Percentiles rank a stretch among this genome's conserved stretches.
Conservation (phyloP, 257 asterid genomes). For the Nicotiana undulata region DNA sequence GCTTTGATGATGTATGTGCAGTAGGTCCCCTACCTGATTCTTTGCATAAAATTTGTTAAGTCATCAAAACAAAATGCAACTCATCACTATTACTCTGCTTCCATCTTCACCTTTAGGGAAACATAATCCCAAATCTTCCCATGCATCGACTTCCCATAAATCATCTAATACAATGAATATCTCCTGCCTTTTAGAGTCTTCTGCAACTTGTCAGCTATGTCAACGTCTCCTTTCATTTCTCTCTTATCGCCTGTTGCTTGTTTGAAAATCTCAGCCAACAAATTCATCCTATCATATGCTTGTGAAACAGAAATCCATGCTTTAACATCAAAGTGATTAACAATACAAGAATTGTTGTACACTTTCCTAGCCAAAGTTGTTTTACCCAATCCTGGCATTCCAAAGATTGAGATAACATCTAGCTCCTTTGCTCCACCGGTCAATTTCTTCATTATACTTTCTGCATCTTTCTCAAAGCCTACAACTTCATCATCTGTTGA, state of each 20-base stretch:
- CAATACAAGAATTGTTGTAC: not conserved
- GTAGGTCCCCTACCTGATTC: too few relatives aligned
- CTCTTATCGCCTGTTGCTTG: not conserved
- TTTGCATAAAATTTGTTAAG: too few relatives aligned
- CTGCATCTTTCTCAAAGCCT: not conserved
- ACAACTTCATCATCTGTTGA: not conserved
- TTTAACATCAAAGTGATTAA: not conserved
- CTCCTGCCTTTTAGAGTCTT: not conserved
- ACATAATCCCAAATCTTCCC: not conserved
- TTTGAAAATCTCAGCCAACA: not conserved
- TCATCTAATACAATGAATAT: constrained; percentile 10
- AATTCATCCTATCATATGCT: not conserved
- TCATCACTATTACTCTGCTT: not conserved
- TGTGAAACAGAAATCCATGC: constrained; percentile 2
- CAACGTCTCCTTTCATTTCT: not conserved
- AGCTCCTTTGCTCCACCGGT: not conserved
- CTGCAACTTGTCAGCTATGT: not conserved
- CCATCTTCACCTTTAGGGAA: not conserved
- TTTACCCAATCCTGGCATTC: not conserved
- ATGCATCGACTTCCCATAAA: not conserved
- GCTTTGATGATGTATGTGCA: too few relatives aligned
- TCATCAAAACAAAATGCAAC: too few relatives aligned
- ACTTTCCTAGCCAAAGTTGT: constrained; percentile 1
- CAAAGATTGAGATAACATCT: not conserved
- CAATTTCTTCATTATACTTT: not conserved